phyloP scores from a whole-genome alignment of 192 early-diverging fungal genomes.

The Coemansia sp. region DNA sequence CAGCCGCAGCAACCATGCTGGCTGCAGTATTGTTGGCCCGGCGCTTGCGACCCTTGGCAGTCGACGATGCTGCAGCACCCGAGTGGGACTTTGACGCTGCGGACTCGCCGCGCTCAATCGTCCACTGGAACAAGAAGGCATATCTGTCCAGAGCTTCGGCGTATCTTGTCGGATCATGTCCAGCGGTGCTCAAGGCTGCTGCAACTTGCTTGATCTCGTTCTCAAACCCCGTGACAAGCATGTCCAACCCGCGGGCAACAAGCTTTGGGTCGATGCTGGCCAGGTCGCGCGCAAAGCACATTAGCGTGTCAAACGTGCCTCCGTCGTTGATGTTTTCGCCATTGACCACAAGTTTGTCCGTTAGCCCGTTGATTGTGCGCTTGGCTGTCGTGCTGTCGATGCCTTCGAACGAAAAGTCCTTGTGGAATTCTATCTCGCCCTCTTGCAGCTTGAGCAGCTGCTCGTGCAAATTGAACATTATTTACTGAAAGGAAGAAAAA shows the following conservation, averaged over 20 bases:
- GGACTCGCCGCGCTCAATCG: constrained; percentile 67
- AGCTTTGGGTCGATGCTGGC: constrained; percentile 46
- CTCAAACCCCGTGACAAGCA: constrained; percentile 69
- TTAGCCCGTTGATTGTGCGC: constrained; percentile 55
- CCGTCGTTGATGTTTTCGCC: constrained; percentile 42
- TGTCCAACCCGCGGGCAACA: constrained; percentile 64
- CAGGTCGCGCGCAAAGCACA: constrained; percentile 54
- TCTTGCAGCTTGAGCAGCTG: constrained; percentile 64
- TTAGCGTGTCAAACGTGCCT: constrained; percentile 24
- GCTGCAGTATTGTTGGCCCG: constrained; percentile 19
- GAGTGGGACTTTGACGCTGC: constrained; percentile 42
- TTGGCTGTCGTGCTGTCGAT: constrained; percentile 39
- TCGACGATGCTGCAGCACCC: constrained; percentile 3
- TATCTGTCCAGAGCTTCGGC: constrained; percentile 74
- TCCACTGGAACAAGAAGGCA: constrained; percentile 82
- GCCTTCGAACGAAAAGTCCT: constrained; percentile 42
- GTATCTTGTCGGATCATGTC: constrained; percentile 70
- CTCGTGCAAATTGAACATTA: constrained; percentile 59
- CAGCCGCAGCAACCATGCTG: constrained; percentile 2
- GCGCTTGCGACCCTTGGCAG: constrained; percentile 38
- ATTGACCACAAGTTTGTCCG: constrained; percentile 51
- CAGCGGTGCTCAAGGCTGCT: constrained; percentile 61
- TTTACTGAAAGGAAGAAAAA: constrained; percentile 1
- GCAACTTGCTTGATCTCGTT: constrained; percentile 63
- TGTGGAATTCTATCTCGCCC: constrained; percentile 46